phyloP scores from a whole-genome alignment of 2,329 filamentous ascomycete genomes.

The Apiospora malaysiana region DNA sequence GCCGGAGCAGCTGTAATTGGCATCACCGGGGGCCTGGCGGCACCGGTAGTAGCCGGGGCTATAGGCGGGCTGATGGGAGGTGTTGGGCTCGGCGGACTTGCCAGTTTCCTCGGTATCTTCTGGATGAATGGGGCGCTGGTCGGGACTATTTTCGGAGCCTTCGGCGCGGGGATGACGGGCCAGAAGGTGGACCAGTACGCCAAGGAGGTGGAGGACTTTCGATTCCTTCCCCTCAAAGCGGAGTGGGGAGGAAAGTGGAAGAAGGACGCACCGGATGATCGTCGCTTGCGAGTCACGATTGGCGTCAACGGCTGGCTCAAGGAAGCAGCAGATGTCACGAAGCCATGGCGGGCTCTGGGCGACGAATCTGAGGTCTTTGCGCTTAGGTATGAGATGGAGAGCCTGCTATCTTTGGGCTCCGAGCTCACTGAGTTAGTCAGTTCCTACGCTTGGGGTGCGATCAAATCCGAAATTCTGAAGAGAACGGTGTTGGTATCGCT shows the following conservation, averaged over 20 bases:
- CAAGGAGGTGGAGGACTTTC: constrained; percentile 81
- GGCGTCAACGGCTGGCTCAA: constrained; percentile 88
- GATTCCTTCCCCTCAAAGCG: constrained; percentile 74
- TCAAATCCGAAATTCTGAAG: constrained; percentile 77
- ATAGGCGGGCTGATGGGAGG: constrained; percentile 85
- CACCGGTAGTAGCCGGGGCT: constrained; percentile 84
- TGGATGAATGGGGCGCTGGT: constrained; percentile 87
- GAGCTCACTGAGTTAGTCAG: constrained; percentile 74
- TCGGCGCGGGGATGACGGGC: constrained; percentile 80
- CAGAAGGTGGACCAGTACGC: constrained; percentile 89
- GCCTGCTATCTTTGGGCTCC: constrained; percentile 77
- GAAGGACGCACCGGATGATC: constrained; percentile 38
- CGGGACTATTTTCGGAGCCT: constrained; percentile 86
- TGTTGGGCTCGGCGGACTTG: constrained; percentile 83
- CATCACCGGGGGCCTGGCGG: constrained; percentile 88
- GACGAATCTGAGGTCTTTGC: constrained; percentile 81
- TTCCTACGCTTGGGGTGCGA: constrained; percentile 75
- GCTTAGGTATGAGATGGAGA: constrained; percentile 80
- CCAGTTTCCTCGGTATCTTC: constrained; percentile 83
- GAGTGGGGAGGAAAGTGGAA: constrained; percentile 44
- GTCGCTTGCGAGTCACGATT: constrained; percentile 78
- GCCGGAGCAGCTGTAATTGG: constrained; percentile 91
- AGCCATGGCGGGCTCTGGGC: constrained; percentile 79
- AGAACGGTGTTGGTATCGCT: constrained; percentile 72
- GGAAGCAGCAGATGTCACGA: constrained; percentile 74